phyloP scores from a whole-genome alignment of 768 basidiomycete genomes.

The Hericium alpestre region DNA sequence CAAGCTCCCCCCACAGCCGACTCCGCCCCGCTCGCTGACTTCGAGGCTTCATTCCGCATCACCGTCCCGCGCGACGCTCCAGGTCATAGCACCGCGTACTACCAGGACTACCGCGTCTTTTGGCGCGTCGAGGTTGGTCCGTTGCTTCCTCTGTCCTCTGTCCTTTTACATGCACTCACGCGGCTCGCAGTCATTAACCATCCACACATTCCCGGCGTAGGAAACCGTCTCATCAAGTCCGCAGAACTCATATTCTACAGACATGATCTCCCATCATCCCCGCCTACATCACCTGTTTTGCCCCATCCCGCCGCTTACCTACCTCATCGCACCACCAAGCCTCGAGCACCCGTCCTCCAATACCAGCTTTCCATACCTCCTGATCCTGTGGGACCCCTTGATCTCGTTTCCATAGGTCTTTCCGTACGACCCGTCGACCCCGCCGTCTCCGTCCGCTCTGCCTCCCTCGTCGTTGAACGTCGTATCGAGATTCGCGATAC shows the following conservation, averaged over 20 bases:
- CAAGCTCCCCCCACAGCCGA: slow-evolving; percentile 45
- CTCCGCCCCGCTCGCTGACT: slow-evolving; percentile 50
- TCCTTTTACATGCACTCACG: slow-evolving; percentile 12
- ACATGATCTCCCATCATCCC: slow-evolving; percentile 38
- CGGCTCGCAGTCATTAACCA: slow-evolving; percentile 54
- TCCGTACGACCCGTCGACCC: slow-evolving; percentile 50
- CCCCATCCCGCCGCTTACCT: slow-evolving; percentile 20
- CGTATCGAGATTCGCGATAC: slow-evolving; percentile 51
- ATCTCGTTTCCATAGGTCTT: slow-evolving; percentile 59
- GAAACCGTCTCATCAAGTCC: slow-evolving; percentile 56
- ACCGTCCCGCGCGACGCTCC: slow-evolving; percentile 49
- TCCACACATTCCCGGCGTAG: slow-evolving; percentile 51
- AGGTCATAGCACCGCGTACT: slow-evolving; percentile 61
- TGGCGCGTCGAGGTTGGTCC: slow-evolving; percentile 79
- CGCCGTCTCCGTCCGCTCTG: slow-evolving; percentile 47
- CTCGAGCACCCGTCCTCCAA: slow-evolving; percentile 45
- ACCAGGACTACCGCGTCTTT: slow-evolving; percentile 67
- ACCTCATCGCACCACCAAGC: slow-evolving; percentile 37
- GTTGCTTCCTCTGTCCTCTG: slow-evolving; percentile 19
- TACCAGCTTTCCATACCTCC: slow-evolving; percentile 49
- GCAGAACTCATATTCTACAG: slow-evolving; percentile 66
- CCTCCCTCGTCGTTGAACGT: slow-evolving; percentile 58
- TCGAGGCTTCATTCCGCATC: slow-evolving; percentile 64
- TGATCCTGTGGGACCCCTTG: slow-evolving; percentile 57
- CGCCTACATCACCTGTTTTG: slow-evolving; percentile 25